phyloP scores from a whole-genome alignment of 1,284 basidiomycete genomes.

The Sphaerobolus stellatus region DNA sequence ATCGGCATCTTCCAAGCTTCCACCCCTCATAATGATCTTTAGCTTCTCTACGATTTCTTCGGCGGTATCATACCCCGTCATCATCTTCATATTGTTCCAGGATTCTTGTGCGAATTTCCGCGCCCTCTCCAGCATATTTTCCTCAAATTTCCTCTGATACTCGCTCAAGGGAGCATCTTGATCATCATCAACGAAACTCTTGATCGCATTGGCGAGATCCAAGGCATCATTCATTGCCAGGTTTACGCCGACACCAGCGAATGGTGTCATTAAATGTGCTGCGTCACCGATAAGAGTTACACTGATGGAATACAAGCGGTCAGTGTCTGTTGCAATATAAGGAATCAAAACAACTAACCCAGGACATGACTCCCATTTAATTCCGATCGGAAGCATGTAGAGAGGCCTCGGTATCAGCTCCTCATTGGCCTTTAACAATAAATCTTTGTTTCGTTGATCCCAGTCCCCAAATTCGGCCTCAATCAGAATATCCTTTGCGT shows the following conservation, averaged over 20 bases:
- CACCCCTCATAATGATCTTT: background rate
- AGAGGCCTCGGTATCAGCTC: conserved; percentile 4
- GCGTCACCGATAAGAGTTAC: conserved; percentile 42
- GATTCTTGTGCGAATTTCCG: background rate
- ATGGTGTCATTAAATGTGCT: conserved; percentile 49
- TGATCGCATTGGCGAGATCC: conserved; percentile 30
- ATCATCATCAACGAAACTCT: background rate
- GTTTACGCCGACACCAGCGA: conserved; percentile 47
- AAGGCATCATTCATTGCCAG: conserved; percentile 31
- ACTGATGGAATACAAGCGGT: background rate
- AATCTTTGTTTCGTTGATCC: conserved; percentile 12
- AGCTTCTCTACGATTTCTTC: background rate
- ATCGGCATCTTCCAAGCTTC: too few relatives aligned
- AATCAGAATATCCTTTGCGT: conserved; percentile 12
- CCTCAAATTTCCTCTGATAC: background rate
- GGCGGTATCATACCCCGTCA: background rate
- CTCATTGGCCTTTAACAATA: background rate
- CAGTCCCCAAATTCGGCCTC: conserved; percentile 25
- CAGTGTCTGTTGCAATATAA: background rate
- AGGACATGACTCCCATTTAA: background rate
- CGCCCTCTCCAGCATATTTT: background rate
- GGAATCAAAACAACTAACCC: conserved; percentile 14
- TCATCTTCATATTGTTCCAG: background rate
- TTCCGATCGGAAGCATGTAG: conserved; percentile 10
- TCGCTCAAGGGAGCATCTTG: background rate